Conservation (phyloP, 2,329 filamentous ascomycete species). For the Leptoxyphium fumago region DNA sequence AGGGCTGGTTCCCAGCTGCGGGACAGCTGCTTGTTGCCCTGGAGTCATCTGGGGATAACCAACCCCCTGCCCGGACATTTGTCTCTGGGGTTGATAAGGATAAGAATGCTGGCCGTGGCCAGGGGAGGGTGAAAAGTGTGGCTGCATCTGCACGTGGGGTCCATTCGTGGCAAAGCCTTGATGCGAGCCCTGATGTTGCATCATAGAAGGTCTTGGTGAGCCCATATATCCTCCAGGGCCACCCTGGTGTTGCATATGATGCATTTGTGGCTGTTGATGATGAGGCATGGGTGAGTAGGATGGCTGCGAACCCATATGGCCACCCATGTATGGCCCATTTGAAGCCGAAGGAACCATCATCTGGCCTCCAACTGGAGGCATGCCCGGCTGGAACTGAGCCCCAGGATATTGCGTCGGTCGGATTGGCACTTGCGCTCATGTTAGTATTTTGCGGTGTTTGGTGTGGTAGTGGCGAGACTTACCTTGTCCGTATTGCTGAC, state of each 20-base stretch:
- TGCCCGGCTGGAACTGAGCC: not conserved
- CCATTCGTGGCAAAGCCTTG: constrained; percentile 54
- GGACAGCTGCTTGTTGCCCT: constrained; percentile 17
- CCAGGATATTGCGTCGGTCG: constrained; percentile 42
- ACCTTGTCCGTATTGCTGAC: constrained; percentile 12
- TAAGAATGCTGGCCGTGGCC: constrained; percentile 1
- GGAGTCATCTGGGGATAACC: constrained; percentile 22
- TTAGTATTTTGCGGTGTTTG: not conserved
- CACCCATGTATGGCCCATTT: constrained; percentile 49
- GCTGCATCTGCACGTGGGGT: constrained; percentile 20
- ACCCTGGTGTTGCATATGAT: constrained; percentile 12
- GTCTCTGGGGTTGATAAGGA: constrained; percentile 12
- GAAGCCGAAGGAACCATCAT: constrained; percentile 50
- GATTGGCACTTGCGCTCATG: constrained; percentile 22
- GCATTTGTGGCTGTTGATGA: constrained; percentile 51
- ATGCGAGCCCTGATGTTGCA: constrained; percentile 88
- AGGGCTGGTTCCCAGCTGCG: constrained; percentile 15
- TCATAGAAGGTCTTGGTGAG: constrained; percentile 77
- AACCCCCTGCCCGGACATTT: constrained; percentile 13
- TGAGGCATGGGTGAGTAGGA: constrained; percentile 50
- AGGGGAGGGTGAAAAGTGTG: constrained; percentile 4
- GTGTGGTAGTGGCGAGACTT: constrained; percentile 27
- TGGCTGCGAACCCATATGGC: constrained; percentile 67
- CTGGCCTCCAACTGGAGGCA: constrained; percentile 42
- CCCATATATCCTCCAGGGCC: constrained; percentile 51